Evolutionary conservation across 495 filamentous ascomycete genomes (phyloP), one percentile per base, ranked within the genome.

Genomic region (Aspergillus leporis): DNA sequence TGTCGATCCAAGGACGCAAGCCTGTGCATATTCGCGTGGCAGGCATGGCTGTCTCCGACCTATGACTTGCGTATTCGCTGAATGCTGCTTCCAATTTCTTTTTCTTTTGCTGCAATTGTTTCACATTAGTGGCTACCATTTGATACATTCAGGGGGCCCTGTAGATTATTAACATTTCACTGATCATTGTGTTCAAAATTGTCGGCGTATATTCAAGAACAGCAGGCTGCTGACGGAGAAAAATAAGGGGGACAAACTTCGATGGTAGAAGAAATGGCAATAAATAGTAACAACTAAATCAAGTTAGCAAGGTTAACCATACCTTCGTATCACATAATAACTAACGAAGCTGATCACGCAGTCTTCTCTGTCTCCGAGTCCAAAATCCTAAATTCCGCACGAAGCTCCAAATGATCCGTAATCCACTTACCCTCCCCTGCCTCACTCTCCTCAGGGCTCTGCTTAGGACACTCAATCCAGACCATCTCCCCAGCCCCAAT

Each of bases 401-500:
- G 62, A 31, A 82, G 61, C 0, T 77, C 80, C 53, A 75, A 64
- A 68, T 83, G 81, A 71, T 83, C 81, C n/a, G 76, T 80, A 21
- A 81, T 71, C 75, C 74, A 83, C 12, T 67, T 56, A 55, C 66
- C 63, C 54, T 62, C 51, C 9, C 71, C 60, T 38, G 50, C 52
- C 51, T 58, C 56, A 55, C 65, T 51, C 25, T 61, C 50, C 40
- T 66, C 61, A 5, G 56, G 57, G 30, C 74, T 59, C 59, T 67
- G 64, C 6, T 76, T 45, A 58, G 41, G 25, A 25, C 51, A 51
- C 46, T 55, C 30, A 30, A 55, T 19, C 45, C 46, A 40, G 21
- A 54, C 49, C 46, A 22, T 53, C 31, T 40, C 45, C 51, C 67
- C 70, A 47, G 64, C 56, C 0, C 83, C 82, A 50, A 85, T 77